Evolutionary conservation across 2,329 filamentous ascomycete species (phyloP), one percentile per base, ranked within the genome.

Genomic region (Colletotrichum tropicicola): DNA sequence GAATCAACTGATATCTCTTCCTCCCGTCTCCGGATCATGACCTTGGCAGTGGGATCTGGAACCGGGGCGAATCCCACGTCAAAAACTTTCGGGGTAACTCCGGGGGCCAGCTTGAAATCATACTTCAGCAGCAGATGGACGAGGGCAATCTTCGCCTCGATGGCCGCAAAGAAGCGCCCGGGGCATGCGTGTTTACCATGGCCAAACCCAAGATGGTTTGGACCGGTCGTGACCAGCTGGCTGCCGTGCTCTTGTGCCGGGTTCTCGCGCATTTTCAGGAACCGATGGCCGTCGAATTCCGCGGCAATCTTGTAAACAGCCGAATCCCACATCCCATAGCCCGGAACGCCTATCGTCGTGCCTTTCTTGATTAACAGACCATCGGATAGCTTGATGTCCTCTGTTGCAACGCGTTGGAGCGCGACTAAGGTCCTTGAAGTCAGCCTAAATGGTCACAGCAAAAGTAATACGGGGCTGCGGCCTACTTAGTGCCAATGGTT

Each of bases 121-220:
- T 43, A 43, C 39, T 43, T 43, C 17, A 43, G 9, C 1, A 59
- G 25, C 6, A 59, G 17, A 43, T 59, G 43, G n/a, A 45, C 21
- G 9, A 59, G 23, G 21, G 73, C 70, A 70, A 74, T 73, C 69
- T 74, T 74, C 44, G 74, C 51, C 54, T 74, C 70, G 62, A 72
- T 72, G 15, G 74, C 72, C 12, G 73, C 55, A 1, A 74, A 52
- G 30, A 74, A 74, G 2, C 72, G 67, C 1, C 72, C 72, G 0
- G 72, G 72, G 5, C 74, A 78, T 0, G 75, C 73, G 48, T 77
- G 73, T 6, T 71, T 75, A 10, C 75, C 75, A 15, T 75, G 73
- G 1, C 76, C 73, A 62, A 78, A 80, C 0, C 73, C 45, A 19
- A 77, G 41, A 21, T 17, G 19, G 2, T 43, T 2, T 8, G n/a